A percentile compares a stretch with the other conserved stretches of the same genome.
Evolutionary conservation across 441 rosid species (phyloP).

Genomic region (Erysimum cheiri): DNA sequence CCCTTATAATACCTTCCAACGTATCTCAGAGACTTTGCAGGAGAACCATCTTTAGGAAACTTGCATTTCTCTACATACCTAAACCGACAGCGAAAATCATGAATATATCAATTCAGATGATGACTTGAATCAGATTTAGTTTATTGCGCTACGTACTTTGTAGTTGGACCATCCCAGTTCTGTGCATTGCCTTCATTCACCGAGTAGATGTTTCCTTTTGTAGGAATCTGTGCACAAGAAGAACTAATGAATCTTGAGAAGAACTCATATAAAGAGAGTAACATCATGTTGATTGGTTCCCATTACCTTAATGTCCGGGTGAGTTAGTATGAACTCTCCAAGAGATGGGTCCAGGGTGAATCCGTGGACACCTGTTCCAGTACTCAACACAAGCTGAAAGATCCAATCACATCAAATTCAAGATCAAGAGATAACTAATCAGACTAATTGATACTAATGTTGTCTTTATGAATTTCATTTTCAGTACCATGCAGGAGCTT

Average conservation of each 20-base stretch:
- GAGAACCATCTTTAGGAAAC: constrained; percentile 85
- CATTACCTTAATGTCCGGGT: constrained; percentile 86
- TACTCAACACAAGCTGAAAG: constrained; percentile 88
- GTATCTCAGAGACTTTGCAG: constrained; percentile 89
- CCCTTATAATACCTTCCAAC: constrained; percentile 80
- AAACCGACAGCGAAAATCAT: constrained; percentile 21
- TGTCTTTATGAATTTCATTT: background rate
- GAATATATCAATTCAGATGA: background rate
- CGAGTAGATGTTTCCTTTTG: constrained; percentile 91
- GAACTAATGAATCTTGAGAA: constrained; percentile 13
- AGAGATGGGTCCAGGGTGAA: constrained; percentile 97
- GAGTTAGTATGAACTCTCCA: constrained; percentile 96
- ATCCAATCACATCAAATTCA: background rate
- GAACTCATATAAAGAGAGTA: constrained; percentile 25
- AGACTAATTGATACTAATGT: constrained; percentile 1
- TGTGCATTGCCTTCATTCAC: constrained; percentile 98
- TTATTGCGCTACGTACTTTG: constrained; percentile 62
- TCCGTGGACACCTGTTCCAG: constrained; percentile 89
- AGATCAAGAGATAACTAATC: background rate
- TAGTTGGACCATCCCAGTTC: constrained; percentile 96
- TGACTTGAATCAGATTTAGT: constrained; percentile 5
- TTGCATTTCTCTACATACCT: constrained; percentile 94
- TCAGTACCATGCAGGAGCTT: constrained; percentile 93
- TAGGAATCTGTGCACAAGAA: constrained; percentile 67
- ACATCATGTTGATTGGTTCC: background rate